Percentiles rank a stretch among this genome's conserved stretches.
Conservation (phyloP, 805 yeast species). For the Ogataea glucozyma region DNA sequence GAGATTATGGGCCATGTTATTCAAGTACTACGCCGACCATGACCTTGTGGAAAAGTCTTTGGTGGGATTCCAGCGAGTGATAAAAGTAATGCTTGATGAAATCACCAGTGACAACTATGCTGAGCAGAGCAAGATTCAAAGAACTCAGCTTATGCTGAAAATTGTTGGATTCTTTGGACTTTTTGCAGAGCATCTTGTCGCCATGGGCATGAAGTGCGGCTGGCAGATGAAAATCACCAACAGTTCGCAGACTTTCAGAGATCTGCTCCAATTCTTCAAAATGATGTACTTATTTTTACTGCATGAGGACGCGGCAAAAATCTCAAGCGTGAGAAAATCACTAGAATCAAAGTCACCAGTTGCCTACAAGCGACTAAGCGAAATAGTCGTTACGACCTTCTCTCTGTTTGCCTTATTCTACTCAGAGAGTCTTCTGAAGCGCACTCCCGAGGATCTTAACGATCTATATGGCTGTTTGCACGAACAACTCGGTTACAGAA, state of each 20-base stretch:
- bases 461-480: constrained; percentile 65
- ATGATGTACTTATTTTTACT: constrained; percentile 50
- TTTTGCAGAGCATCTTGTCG: constrained; percentile 42
- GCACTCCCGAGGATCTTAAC: constrained; percentile 32
- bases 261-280: constrained; percentile 37
- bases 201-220: constrained; percentile 25
- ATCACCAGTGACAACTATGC: constrained; percentile 30
- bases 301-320: constrained; percentile 51
- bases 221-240: constrained; percentile 36
- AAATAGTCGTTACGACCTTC: constrained; percentile 41
- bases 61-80: constrained; percentile 51
- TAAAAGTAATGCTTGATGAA: constrained; percentile 46
- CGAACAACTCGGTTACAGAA: constrained; percentile 66
- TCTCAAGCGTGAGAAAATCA: constrained; percentile 41
- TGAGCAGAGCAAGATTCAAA: constrained; percentile 31
- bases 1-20: constrained; percentile 73
- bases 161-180: constrained; percentile 56
- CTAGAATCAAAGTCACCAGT: constrained; percentile 43
- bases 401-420: constrained; percentile 43
- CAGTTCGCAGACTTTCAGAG: constrained; percentile 18
- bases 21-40: constrained; percentile 50
- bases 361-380: constrained; percentile 48
- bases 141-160: constrained; percentile 47
- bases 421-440: constrained; percentile 16
- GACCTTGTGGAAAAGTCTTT: constrained; percentile 39